phyloP scores from a whole-genome alignment of 257 asterid genomes.

The Echium plantagineum region DNA sequence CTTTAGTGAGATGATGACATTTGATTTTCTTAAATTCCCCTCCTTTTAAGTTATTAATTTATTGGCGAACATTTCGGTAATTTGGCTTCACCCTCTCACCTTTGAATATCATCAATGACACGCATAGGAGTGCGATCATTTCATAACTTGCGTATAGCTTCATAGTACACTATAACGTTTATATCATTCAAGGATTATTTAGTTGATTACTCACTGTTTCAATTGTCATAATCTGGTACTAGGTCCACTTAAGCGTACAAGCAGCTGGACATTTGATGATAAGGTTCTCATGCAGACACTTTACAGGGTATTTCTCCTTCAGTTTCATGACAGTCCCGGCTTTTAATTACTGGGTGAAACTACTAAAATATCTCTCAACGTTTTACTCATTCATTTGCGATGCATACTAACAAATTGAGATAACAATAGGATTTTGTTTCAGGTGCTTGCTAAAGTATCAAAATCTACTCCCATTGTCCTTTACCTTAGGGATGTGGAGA shows the following conservation, averaged over 20 bases:
- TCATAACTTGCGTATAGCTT: not conserved
- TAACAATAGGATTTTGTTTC: conserved; percentile 9
- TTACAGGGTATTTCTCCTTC: conserved; percentile 47
- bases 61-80: not conserved
- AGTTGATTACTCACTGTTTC: not conserved
- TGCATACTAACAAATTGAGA: not conserved
- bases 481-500: conserved; percentile 75
- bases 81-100: too few species aligned
- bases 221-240: conserved; percentile 13
- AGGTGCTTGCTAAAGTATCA: conserved; percentile 64
- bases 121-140: not conserved
- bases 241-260: conserved; percentile 48
- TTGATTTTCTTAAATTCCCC: not conserved
- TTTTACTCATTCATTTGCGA: not conserved
- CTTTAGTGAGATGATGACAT: not conserved
- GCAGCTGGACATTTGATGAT: conserved; percentile 83
- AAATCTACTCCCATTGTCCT: conserved; percentile 49
- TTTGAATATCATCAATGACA: not conserved
- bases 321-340: not conserved
- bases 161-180: too few species aligned
- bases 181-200: not conserved
- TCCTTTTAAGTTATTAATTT: too few species aligned
- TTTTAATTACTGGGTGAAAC: not conserved
- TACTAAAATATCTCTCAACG: not conserved
- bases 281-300: conserved; percentile 62